Percentiles rank a stretch among this genome's conserved stretches.
phyloP scores from a whole-genome alignment of 768 basidiomycete species.

The Pluteus cervinus region DNA sequence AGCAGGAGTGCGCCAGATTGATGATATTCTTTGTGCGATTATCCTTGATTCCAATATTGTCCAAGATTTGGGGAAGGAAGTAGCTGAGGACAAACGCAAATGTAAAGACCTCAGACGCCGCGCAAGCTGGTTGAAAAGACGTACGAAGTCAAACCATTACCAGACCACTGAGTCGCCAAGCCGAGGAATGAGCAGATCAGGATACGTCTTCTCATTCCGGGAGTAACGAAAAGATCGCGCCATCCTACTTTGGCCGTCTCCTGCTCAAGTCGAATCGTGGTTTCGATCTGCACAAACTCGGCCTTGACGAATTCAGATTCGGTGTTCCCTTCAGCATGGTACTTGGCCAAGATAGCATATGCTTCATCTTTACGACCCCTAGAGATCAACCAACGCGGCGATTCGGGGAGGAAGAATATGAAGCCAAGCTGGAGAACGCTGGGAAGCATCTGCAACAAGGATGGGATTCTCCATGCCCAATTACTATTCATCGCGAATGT shows the following conservation, averaged over 20 bases:
- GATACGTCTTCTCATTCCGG: constrained; percentile 49
- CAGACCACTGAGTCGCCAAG: constrained; percentile 58
- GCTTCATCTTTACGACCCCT: constrained; percentile 49
- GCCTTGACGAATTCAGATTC: constrained; percentile 51
- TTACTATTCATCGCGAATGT: constrained; percentile 53
- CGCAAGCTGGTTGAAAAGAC: too few relatives aligned
- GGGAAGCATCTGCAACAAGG: constrained; percentile 52
- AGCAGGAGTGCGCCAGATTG: constrained; percentile 47
- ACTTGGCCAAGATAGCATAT: constrained; percentile 40
- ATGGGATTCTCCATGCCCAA: constrained; percentile 70
- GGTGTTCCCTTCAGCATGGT: constrained; percentile 55
- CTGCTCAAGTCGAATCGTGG: constrained; percentile 46
- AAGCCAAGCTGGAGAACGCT: constrained; percentile 48
- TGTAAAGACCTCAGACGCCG: too few relatives aligned
- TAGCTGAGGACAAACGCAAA: too few relatives aligned
- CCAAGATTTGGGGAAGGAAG: constrained; percentile 49
- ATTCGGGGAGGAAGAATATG: constrained; percentile 56
- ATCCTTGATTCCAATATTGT: constrained; percentile 43
- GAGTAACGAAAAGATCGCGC: constrained; percentile 35
- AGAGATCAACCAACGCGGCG: constrained; percentile 59
- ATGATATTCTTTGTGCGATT: constrained; percentile 50
- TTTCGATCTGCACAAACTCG: constrained; percentile 50
- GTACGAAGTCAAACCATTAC: constrained; percentile 52
- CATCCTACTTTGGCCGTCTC: constrained; percentile 42
- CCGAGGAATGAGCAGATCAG: constrained; percentile 45